Conservation (phyloP, 2,329 filamentous ascomycete species). For the Epichloe glyceriae region DNA sequence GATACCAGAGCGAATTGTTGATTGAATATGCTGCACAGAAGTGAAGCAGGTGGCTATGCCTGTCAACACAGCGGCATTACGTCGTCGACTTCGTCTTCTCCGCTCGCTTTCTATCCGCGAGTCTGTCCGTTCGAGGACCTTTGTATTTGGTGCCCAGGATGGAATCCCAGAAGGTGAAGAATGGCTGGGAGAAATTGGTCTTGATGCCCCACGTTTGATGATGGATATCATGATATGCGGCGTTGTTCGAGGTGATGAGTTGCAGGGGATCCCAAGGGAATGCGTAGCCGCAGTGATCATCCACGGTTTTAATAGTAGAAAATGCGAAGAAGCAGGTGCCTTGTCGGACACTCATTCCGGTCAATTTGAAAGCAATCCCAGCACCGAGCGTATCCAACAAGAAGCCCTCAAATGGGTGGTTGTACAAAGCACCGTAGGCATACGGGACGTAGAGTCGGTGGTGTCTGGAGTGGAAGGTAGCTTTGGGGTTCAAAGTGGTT, state of each 20-base stretch:
- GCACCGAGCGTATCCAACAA: conserved; percentile 83
- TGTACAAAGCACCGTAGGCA: conserved; percentile 92
- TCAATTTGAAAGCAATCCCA: conserved; percentile 67
- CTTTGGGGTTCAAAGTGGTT: conserved; percentile 26
- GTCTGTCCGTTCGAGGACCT: conserved; percentile 38
- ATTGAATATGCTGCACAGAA: background rate
- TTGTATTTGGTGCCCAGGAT: conserved; percentile 73
- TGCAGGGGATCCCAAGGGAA: conserved; percentile 93
- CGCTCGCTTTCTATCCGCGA: conserved; percentile 24
- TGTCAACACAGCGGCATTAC: background rate
- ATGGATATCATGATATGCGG: conserved; percentile 93
- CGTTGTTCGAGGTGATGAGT: conserved; percentile 86
- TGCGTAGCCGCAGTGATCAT: conserved; percentile 94
- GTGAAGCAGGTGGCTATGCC: background rate
- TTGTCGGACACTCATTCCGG: conserved; percentile 73
- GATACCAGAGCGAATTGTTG: background rate
- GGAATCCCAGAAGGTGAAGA: conserved; percentile 92
- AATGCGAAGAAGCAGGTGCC: conserved; percentile 80
- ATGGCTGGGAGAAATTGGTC: conserved; percentile 80
- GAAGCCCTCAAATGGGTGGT: conserved; percentile 90
- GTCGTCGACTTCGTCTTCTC: conserved; percentile 13
- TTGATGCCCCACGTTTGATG: conserved; percentile 99
- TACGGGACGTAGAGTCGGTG: conserved; percentile 97
- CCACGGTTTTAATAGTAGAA: conserved; percentile 90
- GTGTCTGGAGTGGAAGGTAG: conserved; percentile 84